Base-by-base conservation (phyloP, 2,329 filamentous ascomycete species). In the Arthrobotrys sphaeroides region DNA sequence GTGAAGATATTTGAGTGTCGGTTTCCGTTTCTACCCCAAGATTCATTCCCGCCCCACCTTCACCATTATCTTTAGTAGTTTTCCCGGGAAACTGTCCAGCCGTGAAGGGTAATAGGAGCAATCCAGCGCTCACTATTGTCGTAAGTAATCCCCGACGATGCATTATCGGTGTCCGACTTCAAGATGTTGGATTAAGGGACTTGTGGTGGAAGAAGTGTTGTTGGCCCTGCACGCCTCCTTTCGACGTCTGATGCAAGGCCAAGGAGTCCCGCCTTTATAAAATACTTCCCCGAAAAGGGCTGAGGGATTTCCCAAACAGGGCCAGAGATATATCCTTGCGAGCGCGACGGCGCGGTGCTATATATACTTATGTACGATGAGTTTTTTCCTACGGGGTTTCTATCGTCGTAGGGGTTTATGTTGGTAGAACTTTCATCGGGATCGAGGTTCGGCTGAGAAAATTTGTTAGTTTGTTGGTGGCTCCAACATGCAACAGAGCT, bases 121-220 rank as follows among this genome's bases (percentile, higher is more conserved):
- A 51, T 10, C 22, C 33, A 6, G 61, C 13, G 38, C 45, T 45
- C 36, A 38, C 45, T 75, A 75, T 69, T 18, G 55, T 75, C n/a
- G 64, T 42, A 43, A 75, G 42, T 36, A 75, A 40, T 65, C 31
- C 59, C 45, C 64, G 47, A 20, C 72, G 64, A 69, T 68, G 45
- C 72, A 75, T 75, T 18, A 31, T 65, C 22, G 43, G n/a, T 33
- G n/a, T 61, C 36, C 43, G 38, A 31, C 55, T 65, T n/a, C 49
- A n/a, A n/a, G 31, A 51, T 62, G 72, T 69, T 57, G 55, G 36
- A 53, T 45, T 53, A 22, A 64, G 28, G 31, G 62, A 40, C n/a
- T n/a, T 28, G 47, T 40, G 55, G 13, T 43, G 53, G 42, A 51
- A 45, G 64, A 60, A 66, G 72, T 75, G 72, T 75, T 75, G 72